Conservation (phyloP, 192 early-diverging fungal genomes). For the Nowakowskiella sp. region DNA sequence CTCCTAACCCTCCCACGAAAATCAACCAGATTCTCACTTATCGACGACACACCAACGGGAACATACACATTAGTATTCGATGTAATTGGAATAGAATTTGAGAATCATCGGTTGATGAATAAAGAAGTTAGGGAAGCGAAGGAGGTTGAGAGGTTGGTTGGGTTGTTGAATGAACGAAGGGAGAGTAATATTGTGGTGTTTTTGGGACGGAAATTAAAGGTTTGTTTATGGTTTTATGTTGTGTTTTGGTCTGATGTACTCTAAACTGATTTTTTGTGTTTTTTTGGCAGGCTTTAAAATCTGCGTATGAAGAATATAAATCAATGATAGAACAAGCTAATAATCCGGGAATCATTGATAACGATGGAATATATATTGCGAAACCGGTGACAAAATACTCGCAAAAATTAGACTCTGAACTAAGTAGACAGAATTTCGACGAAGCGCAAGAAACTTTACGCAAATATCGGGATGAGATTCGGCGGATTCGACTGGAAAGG, state of each 20-base stretch:
- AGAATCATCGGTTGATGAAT: conserved; percentile 40
- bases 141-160: conserved; percentile 27
- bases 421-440: not conserved
- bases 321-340: not conserved
- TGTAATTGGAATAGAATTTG: conserved; percentile 21
- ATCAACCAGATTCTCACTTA: too few species aligned
- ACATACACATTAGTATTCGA: conserved; percentile 34
- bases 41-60: too few species aligned
- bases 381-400: not conserved
- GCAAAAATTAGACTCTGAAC: not conserved
- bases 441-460: not conserved
- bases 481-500: not conserved
- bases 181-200: conserved; percentile 21
- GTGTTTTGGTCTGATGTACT: not conserved
- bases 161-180: conserved; percentile 17
- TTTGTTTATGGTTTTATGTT: not conserved
- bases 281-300: not conserved
- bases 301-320: not conserved
- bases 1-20: too few species aligned
- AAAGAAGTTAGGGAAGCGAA: conserved; percentile 32
- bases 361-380: not conserved
- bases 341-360: not conserved
- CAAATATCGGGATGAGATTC: not conserved
- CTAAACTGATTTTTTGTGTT: too few species aligned
- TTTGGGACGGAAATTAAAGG: conserved; percentile 26